A percentile compares a stretch with the other conserved stretches of the same genome.
phyloP scores from a whole-genome alignment of 495 filamentous ascomycete species.

The Tuber aestivum region DNA sequence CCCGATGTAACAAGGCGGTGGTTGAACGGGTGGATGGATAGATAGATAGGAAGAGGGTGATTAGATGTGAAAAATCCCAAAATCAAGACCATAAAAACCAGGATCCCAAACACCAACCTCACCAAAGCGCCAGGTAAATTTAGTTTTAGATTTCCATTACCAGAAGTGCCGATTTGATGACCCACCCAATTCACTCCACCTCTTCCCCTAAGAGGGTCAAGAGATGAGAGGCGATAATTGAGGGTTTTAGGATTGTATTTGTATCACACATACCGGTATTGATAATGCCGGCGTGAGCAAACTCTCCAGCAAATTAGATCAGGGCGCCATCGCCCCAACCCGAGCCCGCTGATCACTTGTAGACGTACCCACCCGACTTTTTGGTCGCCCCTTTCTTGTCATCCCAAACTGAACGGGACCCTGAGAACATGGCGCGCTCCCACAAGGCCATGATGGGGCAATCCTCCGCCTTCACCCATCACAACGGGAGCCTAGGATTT shows the following conservation, averaged over 20 bases:
- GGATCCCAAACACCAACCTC: neutral
- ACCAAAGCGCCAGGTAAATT: neutral
- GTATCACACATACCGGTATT: no score
- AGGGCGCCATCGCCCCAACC: neutral
- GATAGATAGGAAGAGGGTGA: neutral
- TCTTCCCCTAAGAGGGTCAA: neutral
- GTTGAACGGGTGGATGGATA: neutral
- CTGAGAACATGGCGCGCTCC: neutral
- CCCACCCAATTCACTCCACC: neutral
- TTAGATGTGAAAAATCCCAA: neutral
- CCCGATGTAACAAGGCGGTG: neutral
- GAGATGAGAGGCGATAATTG: neutral
- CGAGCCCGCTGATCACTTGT: neutral
- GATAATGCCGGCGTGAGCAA: no score
- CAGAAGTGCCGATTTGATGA: neutral
- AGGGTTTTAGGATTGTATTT: neutral
- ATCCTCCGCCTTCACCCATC: neutral
- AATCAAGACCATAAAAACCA: neutral
- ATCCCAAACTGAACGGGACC: neutral
- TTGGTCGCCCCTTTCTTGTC: conserved; percentile 3
- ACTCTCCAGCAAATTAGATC: neutral
- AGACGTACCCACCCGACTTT: neutral
- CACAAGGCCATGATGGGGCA: neutral
- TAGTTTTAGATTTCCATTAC: neutral
- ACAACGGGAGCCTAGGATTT: neutral